Base-by-base conservation (phyloP, 306 rosid species). In the Trichosanthes cucumerina region DNA sequence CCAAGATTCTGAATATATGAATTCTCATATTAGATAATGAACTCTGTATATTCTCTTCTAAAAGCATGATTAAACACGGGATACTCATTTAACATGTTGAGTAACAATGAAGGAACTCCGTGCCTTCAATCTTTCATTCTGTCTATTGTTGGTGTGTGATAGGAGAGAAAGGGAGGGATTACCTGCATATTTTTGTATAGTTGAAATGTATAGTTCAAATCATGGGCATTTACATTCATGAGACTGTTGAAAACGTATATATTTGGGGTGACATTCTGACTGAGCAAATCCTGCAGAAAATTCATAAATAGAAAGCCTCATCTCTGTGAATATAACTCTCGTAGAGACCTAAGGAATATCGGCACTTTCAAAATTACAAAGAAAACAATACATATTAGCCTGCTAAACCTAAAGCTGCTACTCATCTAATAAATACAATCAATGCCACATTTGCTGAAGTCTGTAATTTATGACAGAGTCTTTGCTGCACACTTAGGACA, bases 171-270 rank as follows among this genome's bases (percentile, higher is more conserved):
- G 53, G 34, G 71, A n/a, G 31, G 15, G 0, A 34, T 85, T 87
- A 94, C 98, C 85, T 88, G 91, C 95, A 90, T 89, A 81, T 86
- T 84, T 86, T 81, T 85, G 84, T 89, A 88, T 68, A 91, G 83
- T 21, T 82, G 81, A 62, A 89, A 83, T 23, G 89, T 84, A 88
- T 94, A 94, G 87, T 79, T 89, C 86, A 94, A 84, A 79, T 94
- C 97, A 82, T 78, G 90, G 79, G 96, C 84, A 50, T 94, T 94
- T 83, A 84, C 97, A 60, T 94, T 94, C 98, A 94, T 94, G 82
- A 94, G 93, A 87, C 98, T 92, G 93, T 94, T 94, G 87, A 90
- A 87, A 53, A 94, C 95, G 47, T 89, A 94, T 50, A 88, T 87
- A 84, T 94, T 94, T 10, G 98, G 97, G 83, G 85, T 86, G 78